phyloP scores from a whole-genome alignment of 345 rosid species.

The Eucalyptus tenuipes region DNA sequence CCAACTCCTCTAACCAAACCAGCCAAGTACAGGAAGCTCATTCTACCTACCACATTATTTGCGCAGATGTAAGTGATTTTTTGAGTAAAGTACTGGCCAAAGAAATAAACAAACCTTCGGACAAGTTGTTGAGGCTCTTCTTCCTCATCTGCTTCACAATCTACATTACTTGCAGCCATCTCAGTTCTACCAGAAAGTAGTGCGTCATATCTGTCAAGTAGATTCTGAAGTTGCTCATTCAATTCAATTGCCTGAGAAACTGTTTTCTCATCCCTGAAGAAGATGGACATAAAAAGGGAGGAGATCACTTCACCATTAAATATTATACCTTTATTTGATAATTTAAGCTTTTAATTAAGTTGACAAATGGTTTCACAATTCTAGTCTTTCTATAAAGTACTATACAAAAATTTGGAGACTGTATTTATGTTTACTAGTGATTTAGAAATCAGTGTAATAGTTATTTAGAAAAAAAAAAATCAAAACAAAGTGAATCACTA shows the following conservation, averaged over 20 bases:
- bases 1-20: background rate
- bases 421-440: background rate
- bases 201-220: conserved; percentile 68
- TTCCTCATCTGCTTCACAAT: conserved; percentile 54
- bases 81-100: background rate
- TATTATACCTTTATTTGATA: background rate
- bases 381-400: background rate
- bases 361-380: background rate
- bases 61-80: background rate
- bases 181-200: conserved; percentile 40
- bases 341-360: background rate
- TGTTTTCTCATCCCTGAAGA: conserved; percentile 65
- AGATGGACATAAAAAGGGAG: background rate
- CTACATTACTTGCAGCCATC: conserved; percentile 22
- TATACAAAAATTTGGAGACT: background rate
- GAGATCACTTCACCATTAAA: background rate
- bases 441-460: background rate
- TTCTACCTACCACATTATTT: no score
- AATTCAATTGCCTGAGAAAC: conserved; percentile 84
- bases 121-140: conserved; percentile 84
- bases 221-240: conserved; percentile 85
- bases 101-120: conserved; percentile 43
- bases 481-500: background rate
- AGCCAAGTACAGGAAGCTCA: background rate
- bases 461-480: background rate